phyloP scores from a whole-genome alignment of 805 yeast species.

The Candida nonsorbophila region DNA sequence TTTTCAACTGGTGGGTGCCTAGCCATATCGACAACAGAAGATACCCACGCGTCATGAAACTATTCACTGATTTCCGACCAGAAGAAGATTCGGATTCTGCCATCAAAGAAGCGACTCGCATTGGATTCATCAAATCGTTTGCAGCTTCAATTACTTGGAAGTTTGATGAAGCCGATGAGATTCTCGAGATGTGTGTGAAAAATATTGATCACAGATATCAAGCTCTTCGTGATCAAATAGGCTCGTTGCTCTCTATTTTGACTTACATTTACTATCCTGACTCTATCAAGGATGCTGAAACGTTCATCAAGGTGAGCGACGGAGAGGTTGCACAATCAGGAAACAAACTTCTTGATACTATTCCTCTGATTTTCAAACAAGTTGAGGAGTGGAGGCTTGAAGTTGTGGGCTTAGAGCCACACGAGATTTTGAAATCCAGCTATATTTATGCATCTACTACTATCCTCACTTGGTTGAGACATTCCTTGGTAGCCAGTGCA shows the following conservation, averaged over 20 bases:
- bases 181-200: constrained; percentile 39
- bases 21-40: constrained; percentile 64
- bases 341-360: constrained; percentile 12
- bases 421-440: constrained; percentile 51
- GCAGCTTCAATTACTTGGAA: constrained; percentile 51
- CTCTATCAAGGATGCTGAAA: constrained; percentile 30
- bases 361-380: constrained; percentile 40
- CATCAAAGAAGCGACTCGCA: constrained; percentile 55
- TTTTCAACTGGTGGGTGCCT: constrained; percentile 72
- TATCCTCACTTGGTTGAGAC: constrained; percentile 52
- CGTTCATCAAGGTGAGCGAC: constrained; percentile 30
- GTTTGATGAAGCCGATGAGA: constrained; percentile 43
- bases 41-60: constrained; percentile 44
- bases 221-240: constrained; percentile 65
- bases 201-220: constrained; percentile 64
- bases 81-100: constrained; percentile 55
- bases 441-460: constrained; percentile 67
- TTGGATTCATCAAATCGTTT: constrained; percentile 49
- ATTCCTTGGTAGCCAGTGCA: constrained; percentile 48
- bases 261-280: constrained; percentile 40
- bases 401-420: constrained; percentile 38
- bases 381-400: constrained; percentile 40
- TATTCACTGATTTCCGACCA: constrained; percentile 43
- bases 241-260: constrained; percentile 49
- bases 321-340: constrained; percentile 17